Evolutionary conservation across 2,329 filamentous ascomycete genomes (phyloP), one percentile per base, ranked within the genome.

Genomic region (Mycogone perniciosa): DNA sequence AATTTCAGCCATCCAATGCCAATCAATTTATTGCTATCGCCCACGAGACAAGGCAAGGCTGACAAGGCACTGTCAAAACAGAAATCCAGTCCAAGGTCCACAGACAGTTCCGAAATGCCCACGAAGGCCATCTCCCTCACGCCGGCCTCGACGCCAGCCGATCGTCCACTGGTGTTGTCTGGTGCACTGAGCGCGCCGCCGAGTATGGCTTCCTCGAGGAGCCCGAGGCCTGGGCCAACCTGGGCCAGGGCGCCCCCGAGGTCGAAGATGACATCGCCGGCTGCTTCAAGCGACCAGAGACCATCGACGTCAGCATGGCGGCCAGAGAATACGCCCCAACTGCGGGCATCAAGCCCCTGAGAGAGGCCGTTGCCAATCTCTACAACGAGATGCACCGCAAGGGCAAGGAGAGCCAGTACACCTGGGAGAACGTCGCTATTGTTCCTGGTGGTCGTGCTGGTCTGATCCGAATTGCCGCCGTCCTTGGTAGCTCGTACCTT

Each of bases 401-500:
- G 72, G 89, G 87, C 64, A 95, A 93, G 74, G 78, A 83, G 8
- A 92, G 86, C 69, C 79, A 95, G 71, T 97, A 97, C 69, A 95
- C 88, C 5, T 96, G 89, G 87, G 92, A 97, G 76, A 97, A 97
- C 68, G 92, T 96, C 13, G 91, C 88, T 67, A 95, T 97, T 66
- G 92, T 97, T 4, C 92, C 92, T 42, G 91, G 91, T 68, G 92
- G 92, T 37, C 83, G 92, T 61, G 92, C 92, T 33, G 92, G 92
- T 44, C 75, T 97, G 71, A 96, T 96, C 67, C 83, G 92, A 60
- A 96, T 97, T 66, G 92, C 92, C 20, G 92, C 92, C 46, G 90
- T 97, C 5, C 73, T 97, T 60, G 92, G 92, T 57, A 95, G 95
- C 67, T 85, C 90, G 50, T 95, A 95, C 64, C 77, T 96, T 56